phyloP scores from a whole-genome alignment of 1,284 basidiomycete genomes.

The Psilocybe mexicana region DNA sequence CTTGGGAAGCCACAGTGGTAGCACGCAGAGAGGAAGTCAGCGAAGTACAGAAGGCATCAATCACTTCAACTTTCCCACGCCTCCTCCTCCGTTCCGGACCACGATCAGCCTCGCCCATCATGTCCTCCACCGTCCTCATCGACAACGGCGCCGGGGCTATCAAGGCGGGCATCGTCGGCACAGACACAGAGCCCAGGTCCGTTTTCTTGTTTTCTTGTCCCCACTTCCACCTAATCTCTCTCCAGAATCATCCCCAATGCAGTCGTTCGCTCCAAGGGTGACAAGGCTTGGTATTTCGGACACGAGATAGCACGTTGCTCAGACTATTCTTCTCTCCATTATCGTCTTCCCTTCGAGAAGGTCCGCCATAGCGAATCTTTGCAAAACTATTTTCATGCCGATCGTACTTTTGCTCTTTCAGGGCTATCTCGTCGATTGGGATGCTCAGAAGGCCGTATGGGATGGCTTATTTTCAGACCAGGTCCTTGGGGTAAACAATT shows the following conservation, averaged over 20 bases:
- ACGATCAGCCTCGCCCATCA: conserved; percentile 33
- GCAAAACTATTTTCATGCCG: conserved; percentile 16
- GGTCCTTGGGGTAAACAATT: conserved; percentile 60
- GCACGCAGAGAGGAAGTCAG: conserved; percentile 13
- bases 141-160: conserved; percentile 86
- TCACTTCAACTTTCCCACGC: conserved; percentile 20
- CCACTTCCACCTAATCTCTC: background rate
- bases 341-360: conserved; percentile 84
- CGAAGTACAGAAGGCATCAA: conserved; percentile 6
- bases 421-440: conserved; percentile 93
- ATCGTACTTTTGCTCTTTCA: conserved; percentile 32
- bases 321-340: conserved; percentile 79
- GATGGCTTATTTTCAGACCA: conserved; percentile 79
- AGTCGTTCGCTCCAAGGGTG: conserved; percentile 77
- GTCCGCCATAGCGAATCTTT: conserved; percentile 41
- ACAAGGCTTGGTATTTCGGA: conserved; percentile 78
- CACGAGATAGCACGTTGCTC: conserved; percentile 77
- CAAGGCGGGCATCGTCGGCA: conserved; percentile 65
- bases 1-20: conserved; percentile 12
- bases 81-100: conserved; percentile 15
- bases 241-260: conserved; percentile 75
- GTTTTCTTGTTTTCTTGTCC: background rate
- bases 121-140: conserved; percentile 59
- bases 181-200: conserved; percentile 36
- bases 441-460: conserved; percentile 90